phyloP scores from a whole-genome alignment of 208 protist species.

The Wallacemonas sp. region DNA sequence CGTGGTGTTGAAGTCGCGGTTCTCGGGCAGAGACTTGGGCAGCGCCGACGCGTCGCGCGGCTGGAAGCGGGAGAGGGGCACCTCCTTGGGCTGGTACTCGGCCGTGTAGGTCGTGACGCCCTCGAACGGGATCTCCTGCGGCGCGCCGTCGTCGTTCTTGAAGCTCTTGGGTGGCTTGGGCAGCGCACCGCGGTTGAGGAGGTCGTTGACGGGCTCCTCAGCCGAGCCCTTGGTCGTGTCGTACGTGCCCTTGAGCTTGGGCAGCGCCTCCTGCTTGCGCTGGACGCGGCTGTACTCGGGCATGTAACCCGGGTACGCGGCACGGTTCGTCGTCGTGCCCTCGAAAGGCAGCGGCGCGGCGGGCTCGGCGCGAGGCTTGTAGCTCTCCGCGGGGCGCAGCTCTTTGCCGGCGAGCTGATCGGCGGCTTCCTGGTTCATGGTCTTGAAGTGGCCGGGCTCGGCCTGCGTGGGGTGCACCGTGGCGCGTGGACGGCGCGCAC shows the following conservation, averaged over 20 bases:
- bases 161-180: slow-evolving; percentile 78
- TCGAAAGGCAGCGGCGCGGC: slow-evolving; percentile 73
- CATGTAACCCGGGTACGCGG: slow-evolving; percentile 88
- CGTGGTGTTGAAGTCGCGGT: slow-evolving; percentile 85
- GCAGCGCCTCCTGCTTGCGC: slow-evolving; percentile 71
- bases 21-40: slow-evolving; percentile 53
- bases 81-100: slow-evolving; percentile 86
- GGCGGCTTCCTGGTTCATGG: slow-evolving; percentile 87
- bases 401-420: slow-evolving; percentile 74
- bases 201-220: slow-evolving; percentile 73
- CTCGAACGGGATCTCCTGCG: slow-evolving; percentile 71
- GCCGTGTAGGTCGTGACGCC: slow-evolving; percentile 87
- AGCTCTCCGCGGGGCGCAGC: slow-evolving; percentile 79
- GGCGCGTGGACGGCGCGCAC: slow-evolving; percentile 32
- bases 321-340: slow-evolving; percentile 83
- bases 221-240: slow-evolving; percentile 81
- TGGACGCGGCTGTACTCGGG: slow-evolving; percentile 67
- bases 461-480: slow-evolving; percentile 74
- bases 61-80: slow-evolving; percentile 35
- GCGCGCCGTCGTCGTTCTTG: slow-evolving; percentile 57
- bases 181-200: slow-evolving; percentile 41
- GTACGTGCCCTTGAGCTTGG: slow-evolving; percentile 82
- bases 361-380: slow-evolving; percentile 71
- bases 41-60: slow-evolving; percentile 21
- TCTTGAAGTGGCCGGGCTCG: slow-evolving; percentile 87